Percentiles rank a stretch among this genome's conserved stretches.
These are phyloP conservation scores for Cercospora sp. DNA, from an alignment of 2,329 filamentous ascomycete genomes.

Conservation along the genomic window DNA sequence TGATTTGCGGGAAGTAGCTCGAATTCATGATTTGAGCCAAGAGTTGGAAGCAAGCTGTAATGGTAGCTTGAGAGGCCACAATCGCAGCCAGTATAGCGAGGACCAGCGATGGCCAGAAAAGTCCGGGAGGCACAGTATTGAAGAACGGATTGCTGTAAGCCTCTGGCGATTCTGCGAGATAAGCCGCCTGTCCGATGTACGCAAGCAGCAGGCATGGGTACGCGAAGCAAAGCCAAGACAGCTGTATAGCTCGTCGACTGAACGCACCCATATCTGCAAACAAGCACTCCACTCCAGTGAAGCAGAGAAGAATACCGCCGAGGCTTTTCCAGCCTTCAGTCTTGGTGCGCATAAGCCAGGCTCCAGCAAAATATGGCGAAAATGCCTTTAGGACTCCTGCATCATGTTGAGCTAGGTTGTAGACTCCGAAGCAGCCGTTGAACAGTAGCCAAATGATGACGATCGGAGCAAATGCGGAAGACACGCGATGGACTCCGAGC, in stretches of 20 bases:
- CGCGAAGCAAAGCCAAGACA: constrained; percentile 68
- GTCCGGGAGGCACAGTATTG: constrained; percentile 65
- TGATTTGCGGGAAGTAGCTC: constrained; percentile 73
- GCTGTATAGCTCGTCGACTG: constrained; percentile 60
- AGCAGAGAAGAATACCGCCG: constrained; percentile 67
- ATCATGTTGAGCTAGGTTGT: constrained; percentile 52
- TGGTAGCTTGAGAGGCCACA: constrained; percentile 75
- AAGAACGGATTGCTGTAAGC: constrained; percentile 74
- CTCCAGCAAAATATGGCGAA: constrained; percentile 57
- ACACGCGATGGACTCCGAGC: constrained; percentile 53
- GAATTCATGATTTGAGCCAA: constrained; percentile 70
- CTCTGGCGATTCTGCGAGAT: constrained; percentile 59
- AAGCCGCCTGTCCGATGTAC: constrained; percentile 73
- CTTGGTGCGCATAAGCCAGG: constrained; percentile 60
- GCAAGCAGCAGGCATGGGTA: constrained; percentile 67
- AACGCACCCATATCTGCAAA: constrained; percentile 79
- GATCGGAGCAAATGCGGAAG: constrained; percentile 63
- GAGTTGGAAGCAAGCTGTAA: constrained; percentile 65
- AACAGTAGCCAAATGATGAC: constrained; percentile 65
- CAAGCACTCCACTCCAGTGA: constrained; percentile 73
- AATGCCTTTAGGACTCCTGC: constrained; percentile 54
- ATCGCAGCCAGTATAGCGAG: constrained; percentile 67
- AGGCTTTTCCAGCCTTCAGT: constrained; percentile 63
- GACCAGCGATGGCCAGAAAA: constrained; percentile 67
- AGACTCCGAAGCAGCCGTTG: constrained; percentile 64